These are phyloP conservation scores for Penicillium sp. DNA, from an alignment of 2,329 filamentous ascomycete genomes.

Conservation along the genomic window DNA sequence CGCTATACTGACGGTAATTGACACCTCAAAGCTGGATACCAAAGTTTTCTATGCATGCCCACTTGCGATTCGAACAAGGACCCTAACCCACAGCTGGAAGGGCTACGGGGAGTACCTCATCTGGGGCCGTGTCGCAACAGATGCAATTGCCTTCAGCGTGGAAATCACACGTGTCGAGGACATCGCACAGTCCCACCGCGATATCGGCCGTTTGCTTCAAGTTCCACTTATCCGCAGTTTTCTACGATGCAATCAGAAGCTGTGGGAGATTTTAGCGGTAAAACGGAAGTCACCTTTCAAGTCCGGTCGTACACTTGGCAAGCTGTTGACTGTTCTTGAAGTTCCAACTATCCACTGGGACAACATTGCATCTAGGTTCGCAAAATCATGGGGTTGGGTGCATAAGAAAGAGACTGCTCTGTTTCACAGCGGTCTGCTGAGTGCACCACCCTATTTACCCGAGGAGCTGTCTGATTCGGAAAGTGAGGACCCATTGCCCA, in stretches of 20 bases:
- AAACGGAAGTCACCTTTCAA: background rate
- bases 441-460: background rate
- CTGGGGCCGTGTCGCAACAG: constrained; percentile 28
- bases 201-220: constrained; percentile 28
- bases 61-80: constrained; percentile 17
- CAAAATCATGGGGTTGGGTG: constrained; percentile 17
- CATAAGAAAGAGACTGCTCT: background rate
- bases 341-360: constrained; percentile 22
- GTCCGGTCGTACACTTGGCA: constrained; percentile 21
- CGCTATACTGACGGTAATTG: constrained; percentile 30
- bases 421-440: background rate
- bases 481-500: background rate
- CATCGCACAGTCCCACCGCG: constrained; percentile 10
- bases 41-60: constrained; percentile 26
- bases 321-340: constrained; percentile 17
- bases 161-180: constrained; percentile 20
- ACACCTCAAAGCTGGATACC: constrained; percentile 22
- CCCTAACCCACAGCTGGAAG: constrained; percentile 7
- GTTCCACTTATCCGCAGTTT: constrained; percentile 14
- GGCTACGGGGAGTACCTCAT: constrained; percentile 36
- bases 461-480: constrained; percentile 2
- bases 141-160: constrained; percentile 30
- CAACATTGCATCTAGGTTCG: constrained; percentile 21
- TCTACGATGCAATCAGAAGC: background rate
- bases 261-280: constrained; percentile 16